These are phyloP conservation scores for Chalaropsis thielavioides DNA, from an alignment of 2,329 filamentous ascomycete species.

Conservation along the genomic window DNA sequence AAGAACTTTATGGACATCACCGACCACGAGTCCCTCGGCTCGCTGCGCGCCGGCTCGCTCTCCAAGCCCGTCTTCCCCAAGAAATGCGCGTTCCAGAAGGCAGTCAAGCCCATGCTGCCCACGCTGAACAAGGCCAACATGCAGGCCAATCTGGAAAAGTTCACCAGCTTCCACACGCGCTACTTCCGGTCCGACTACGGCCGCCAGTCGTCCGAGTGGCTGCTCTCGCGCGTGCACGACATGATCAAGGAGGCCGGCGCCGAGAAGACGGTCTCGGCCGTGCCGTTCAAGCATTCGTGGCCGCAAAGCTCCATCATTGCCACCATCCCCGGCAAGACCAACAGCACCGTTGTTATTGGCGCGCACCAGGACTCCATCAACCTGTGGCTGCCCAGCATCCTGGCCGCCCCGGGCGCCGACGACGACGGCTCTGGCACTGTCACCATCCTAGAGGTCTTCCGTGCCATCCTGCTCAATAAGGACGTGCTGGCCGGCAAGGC, in stretches of 20 bases:
- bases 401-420: conserved; percentile 83
- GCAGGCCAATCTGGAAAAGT: conserved; percentile 59
- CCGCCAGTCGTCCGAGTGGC: conserved; percentile 74
- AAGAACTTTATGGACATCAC: conserved; percentile 93
- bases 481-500: conserved; percentile 56
- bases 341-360: conserved; percentile 74
- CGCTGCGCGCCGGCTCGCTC: conserved; percentile 23
- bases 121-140: conserved; percentile 63
- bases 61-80: conserved; percentile 46
- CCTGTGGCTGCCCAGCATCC: conserved; percentile 68
- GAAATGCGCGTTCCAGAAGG: conserved; percentile 48
- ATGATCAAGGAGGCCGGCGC: conserved; percentile 60
- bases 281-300: conserved; percentile 71
- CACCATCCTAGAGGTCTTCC: conserved; percentile 83
- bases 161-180: conserved; percentile 66
- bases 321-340: conserved; percentile 70
- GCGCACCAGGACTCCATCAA: conserved; percentile 95
- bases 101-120: conserved; percentile 51
- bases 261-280: conserved; percentile 48
- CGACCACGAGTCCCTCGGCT: conserved; percentile 44
- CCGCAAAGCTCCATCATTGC: conserved; percentile 84
- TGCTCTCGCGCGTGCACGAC: conserved; percentile 57
- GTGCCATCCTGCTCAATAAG: conserved; percentile 60
- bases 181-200: conserved; percentile 72
- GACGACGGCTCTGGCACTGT: conserved; percentile 89